Evolutionary conservation across 306 rosid species (phyloP), one percentile per base, ranked within the genome.

Genomic region (Dalbergia cultrata): DNA sequence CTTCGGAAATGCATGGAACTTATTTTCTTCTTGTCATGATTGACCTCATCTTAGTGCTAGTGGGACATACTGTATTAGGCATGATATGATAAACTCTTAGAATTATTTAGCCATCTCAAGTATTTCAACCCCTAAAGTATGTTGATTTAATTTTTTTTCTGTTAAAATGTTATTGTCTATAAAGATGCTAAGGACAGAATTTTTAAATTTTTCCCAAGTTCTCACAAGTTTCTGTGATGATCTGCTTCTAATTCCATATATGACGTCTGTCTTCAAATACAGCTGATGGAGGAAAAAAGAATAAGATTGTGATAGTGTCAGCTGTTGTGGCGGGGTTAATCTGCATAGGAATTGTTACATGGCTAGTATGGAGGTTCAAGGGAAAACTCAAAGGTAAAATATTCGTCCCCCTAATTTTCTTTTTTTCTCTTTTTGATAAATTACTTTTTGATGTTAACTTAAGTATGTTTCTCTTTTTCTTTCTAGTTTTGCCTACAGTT

Each of bases 301-400:
- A 87, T 49, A 68, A 37, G 59, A 31, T 75, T 43, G 74, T 67
- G 77, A 85, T 89, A 45, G 58, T 83, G 77, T 47, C 74, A 19
- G 35, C 81, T 39, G 66, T 83, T 81, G 67, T 83, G 53, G 88
- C 75, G 0, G 97, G 88, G 81, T 84, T 85, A 54, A 58, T 82
- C 82, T 83, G 75, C 45, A 58, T 89, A 12, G 93, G 84, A 37
- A 37, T 88, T 33, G 5, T 82, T 58, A 43, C 68, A 22, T 88
- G 81, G 80, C 72, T 90, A 16, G 49, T 85, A 18, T 85, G 90
- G 92, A 83, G 86, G 60, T 85, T 82, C 87, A 87, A 75, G 80
- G 79, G 67, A 66, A 90, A 87, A 84, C 78, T 76, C 83, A 76
- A 87, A 81, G 93, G 98, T 94, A 78, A 83, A 76, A 65, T 37